Base-by-base conservation (phyloP, 2,329 filamentous ascomycete genomes). In the Penicillium sp. region DNA sequence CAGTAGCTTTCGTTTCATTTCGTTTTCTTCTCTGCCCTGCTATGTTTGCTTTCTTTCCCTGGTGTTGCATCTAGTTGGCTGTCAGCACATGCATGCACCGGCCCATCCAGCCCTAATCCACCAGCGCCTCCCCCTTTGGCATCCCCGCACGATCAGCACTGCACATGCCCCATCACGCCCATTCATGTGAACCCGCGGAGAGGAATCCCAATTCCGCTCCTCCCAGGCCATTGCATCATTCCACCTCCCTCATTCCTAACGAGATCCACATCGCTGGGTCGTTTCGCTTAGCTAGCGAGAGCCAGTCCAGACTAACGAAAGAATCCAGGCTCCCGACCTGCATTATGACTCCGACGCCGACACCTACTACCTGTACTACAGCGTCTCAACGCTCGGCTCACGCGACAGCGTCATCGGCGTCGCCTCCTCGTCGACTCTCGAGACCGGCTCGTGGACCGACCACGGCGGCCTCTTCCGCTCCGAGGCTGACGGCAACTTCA, bases 331-430 rank as follows among this genome's bases (percentile, higher is more conserved):
- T 7, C 89, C 89, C 0, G 88, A 91, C 68, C 84, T 90, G 8
- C 75, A 79, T 47, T 79, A 84, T 38, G 79, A 90, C 19, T 84
- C 83, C 61, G 78, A 76, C 58, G 80, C 79, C 41, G 17, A 50
- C 31, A 45, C 55, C 0, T 91, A 90, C 78, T 86, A 89, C 69
- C 76, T 88, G 56, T 90, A 89, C 82, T 90, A 91, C 76, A 81
- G 84, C 1, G 84, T 89, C 35, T 87, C 83, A 29, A 78, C 83
- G 3, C 88, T 88, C 63, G 88, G 88, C 9, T 83, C 81, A 0
- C 86, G 88, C 64, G 77, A 82, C 73, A 88, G 84, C 0, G 84
- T 86, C 54, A 90, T 91, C 65, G 89, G 89, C 31, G 76, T 85
- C 5, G 84, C 84, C 5, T 85, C 80, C 3, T 82, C 79, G 45